phyloP scores from a whole-genome alignment of 2,329 filamentous ascomycete species.

The Dothistroma pini region DNA sequence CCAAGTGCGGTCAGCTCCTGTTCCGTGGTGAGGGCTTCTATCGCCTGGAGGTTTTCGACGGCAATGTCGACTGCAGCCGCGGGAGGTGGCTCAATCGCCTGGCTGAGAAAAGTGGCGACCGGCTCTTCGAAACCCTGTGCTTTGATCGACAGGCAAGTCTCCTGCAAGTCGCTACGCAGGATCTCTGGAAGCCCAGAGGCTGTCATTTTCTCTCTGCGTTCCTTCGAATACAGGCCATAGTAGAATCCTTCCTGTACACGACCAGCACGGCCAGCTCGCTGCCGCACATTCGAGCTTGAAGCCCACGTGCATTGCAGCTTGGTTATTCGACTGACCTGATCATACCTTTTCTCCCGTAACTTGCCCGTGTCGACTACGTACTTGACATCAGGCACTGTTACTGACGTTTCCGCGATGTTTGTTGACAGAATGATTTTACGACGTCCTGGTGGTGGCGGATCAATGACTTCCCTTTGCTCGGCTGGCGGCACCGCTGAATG shows the following conservation, averaged over 20 bases:
- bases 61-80: slow-evolving; percentile 37
- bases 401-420: slow-evolving; percentile 50
- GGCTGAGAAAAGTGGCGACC: slow-evolving; percentile 41
- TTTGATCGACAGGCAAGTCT: slow-evolving; percentile 44
- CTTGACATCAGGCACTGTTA: slow-evolving; percentile 52
- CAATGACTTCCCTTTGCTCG: slow-evolving; percentile 43
- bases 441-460: slow-evolving; percentile 38
- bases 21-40: slow-evolving; percentile 43
- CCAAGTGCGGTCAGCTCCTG: slow-evolving; percentile 48
- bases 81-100: slow-evolving; percentile 46
- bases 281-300: slow-evolving; percentile 46
- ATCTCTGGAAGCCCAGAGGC: slow-evolving; percentile 40
- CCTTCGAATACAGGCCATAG: slow-evolving; percentile 46
- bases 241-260: slow-evolving; percentile 49
- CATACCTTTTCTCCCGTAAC: slow-evolving; percentile 39
- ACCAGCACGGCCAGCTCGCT: slow-evolving; percentile 51
- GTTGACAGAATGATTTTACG: slow-evolving; percentile 51
- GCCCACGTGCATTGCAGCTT: slow-evolving; percentile 44
- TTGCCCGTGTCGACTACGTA: slow-evolving; percentile 51
- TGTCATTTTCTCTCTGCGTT: slow-evolving; percentile 35
- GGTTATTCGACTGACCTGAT: slow-evolving; percentile 39
- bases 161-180: slow-evolving; percentile 43
- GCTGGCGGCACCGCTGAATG: slow-evolving; percentile 45
- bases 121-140: slow-evolving; percentile 37
- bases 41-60: slow-evolving; percentile 37